These are phyloP conservation scores for Fusarium caatingaense DNA, from an alignment of 2,329 filamentous ascomycete species.

Conservation along the genomic window DNA sequence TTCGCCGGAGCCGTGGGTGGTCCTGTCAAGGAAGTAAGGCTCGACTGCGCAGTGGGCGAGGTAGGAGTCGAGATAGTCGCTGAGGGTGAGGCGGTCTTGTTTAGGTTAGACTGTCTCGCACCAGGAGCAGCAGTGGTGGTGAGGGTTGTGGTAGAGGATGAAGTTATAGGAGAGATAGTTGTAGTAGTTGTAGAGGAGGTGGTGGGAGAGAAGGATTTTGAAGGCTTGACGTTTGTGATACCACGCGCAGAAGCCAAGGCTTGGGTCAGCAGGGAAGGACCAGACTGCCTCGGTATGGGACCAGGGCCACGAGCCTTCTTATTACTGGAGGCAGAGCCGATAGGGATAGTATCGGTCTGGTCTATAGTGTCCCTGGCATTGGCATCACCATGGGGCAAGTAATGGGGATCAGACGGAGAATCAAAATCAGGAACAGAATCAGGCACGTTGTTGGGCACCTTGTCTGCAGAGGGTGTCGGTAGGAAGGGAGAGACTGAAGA, in stretches of 20 bases:
- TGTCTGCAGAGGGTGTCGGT: constrained; percentile 40
- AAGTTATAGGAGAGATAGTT: constrained; percentile 25
- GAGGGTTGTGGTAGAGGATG: constrained; percentile 20
- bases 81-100: constrained; percentile 23
- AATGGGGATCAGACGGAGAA: constrained; percentile 40
- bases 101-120: constrained; percentile 28
- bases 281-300: constrained; percentile 57
- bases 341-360: constrained; percentile 22
- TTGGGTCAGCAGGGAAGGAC: constrained; percentile 67
- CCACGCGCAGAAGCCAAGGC: constrained; percentile 69
- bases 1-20: constrained; percentile 21
- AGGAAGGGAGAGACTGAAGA: constrained; percentile 34
- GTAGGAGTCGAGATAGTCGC: constrained; percentile 23
- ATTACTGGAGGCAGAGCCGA: constrained; percentile 46
- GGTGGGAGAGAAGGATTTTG: constrained; percentile 26
- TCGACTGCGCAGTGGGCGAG: constrained; percentile 16
- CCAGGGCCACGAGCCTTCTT: constrained; percentile 59
- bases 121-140: constrained; percentile 3
- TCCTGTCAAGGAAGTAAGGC: constrained; percentile 15
- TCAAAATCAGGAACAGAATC: constrained; percentile 45
- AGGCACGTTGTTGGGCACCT: constrained; percentile 43
- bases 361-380: constrained; percentile 37
- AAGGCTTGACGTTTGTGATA: constrained; percentile 50
- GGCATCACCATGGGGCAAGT: constrained; percentile 41
- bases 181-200: constrained; percentile 18